Evolutionary conservation across 2,329 filamentous ascomycete genomes (phyloP).

Genomic region (Ophiostoma sp.): DNA sequence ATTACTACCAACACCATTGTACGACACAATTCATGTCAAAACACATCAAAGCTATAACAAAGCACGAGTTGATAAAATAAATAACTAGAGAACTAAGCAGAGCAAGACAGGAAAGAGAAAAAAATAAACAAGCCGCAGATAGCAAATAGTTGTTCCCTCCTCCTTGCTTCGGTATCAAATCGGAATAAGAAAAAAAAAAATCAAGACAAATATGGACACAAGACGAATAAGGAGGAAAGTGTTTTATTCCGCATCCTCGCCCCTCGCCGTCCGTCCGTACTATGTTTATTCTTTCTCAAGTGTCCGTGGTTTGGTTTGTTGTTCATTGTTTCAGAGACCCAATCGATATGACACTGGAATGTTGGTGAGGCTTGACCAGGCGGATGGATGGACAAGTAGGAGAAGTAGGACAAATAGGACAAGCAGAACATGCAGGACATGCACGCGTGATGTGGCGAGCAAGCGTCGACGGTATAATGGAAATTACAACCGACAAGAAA

Average conservation of each 20-base stretch:
- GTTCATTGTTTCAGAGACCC: slow-evolving; percentile 24
- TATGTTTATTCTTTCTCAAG: slow-evolving; percentile 17
- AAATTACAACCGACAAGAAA: slow-evolving; percentile 26
- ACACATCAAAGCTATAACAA: background rate
- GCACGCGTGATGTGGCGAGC: slow-evolving; percentile 14
- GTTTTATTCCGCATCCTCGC: slow-evolving; percentile 15
- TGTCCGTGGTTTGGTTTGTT: slow-evolving; percentile 15
- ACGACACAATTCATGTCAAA: background rate
- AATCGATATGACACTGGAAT: slow-evolving; percentile 23
- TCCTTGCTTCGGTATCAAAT: slow-evolving; percentile 22
- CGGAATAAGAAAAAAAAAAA: slow-evolving; percentile 16
- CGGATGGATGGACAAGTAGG: slow-evolving; percentile 2
- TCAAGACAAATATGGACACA: slow-evolving; percentile 5
- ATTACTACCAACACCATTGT: background rate
- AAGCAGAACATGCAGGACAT: too few species aligned
- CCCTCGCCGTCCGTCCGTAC: slow-evolving; percentile 9
- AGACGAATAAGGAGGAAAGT: slow-evolving; percentile 14
- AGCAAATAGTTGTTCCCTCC: slow-evolving; percentile 22
- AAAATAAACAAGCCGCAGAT: slow-evolving; percentile 21
- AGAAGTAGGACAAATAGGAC: too few species aligned
- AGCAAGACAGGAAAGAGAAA: slow-evolving; percentile 13
- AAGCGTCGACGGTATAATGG: slow-evolving; percentile 18
- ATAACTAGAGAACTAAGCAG: slow-evolving; percentile 14
- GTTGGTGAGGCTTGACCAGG: slow-evolving; percentile 5
- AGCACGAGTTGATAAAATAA: slow-evolving; percentile 12